Conservation (phyloP, 2,329 filamentous ascomycete species). For the Aschersonia sp. region DNA sequence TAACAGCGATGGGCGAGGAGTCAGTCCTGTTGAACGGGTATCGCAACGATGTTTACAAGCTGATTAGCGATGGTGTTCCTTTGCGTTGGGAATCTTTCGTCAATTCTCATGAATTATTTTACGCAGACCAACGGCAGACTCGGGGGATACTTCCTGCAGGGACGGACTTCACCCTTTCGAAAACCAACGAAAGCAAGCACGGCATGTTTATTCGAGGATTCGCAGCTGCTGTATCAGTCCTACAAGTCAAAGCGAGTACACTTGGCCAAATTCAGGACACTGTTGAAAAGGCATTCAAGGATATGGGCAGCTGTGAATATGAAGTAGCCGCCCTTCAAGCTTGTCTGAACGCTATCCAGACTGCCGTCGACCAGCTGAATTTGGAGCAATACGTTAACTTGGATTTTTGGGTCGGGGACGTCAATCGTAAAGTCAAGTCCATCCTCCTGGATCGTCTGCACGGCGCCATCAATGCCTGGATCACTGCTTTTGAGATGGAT, state of each 20-base stretch:
- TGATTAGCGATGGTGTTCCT: constrained; percentile 77
- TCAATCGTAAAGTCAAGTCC: constrained; percentile 75
- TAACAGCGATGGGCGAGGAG: constrained; percentile 75
- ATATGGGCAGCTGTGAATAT: constrained; percentile 76
- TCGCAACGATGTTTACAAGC: constrained; percentile 72
- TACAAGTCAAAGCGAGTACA: constrained; percentile 77
- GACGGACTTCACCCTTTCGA: constrained; percentile 27
- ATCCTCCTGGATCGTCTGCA: constrained; percentile 73
- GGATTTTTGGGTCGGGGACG: constrained; percentile 71
- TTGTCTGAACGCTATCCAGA: constrained; percentile 74
- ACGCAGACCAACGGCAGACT: constrained; percentile 32
- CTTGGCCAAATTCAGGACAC: constrained; percentile 68
- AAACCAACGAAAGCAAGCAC: constrained; percentile 73
- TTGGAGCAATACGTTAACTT: constrained; percentile 93
- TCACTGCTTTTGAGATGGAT: constrained; percentile 63
- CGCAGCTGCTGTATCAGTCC: constrained; percentile 68
- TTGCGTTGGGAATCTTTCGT: constrained; percentile 97
- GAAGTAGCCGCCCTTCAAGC: constrained; percentile 65
- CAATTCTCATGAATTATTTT: constrained; percentile 82
- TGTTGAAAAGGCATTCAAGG: constrained; percentile 65
- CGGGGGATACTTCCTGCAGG: constrained; percentile 26
- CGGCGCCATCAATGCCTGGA: constrained; percentile 76
- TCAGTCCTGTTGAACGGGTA: constrained; percentile 81
- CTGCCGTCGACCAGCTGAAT: constrained; percentile 89
- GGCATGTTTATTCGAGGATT: constrained; percentile 95